Percentiles rank a stretch among this genome's conserved stretches.
Evolutionary conservation across 805 yeast genomes (phyloP).

Genomic region (Nakazawaea ambrosiae): DNA sequence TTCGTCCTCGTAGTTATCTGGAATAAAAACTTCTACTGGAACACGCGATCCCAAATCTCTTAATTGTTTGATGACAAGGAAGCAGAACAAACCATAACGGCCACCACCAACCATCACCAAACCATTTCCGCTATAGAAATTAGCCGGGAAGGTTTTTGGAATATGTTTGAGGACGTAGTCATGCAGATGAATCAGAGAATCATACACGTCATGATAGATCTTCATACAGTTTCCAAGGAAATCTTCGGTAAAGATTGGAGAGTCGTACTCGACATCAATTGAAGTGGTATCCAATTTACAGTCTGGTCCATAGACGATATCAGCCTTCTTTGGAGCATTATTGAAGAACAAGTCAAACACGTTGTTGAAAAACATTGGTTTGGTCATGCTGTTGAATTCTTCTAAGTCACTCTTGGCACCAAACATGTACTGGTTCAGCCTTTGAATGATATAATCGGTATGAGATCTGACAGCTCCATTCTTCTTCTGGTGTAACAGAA

Average conservation of each 20-base stretch:
- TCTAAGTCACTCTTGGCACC: slow-evolving; percentile 3
- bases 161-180: slow-evolving; percentile 1
- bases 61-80: slow-evolving; percentile 43
- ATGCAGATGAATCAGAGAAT: slow-evolving; percentile 6
- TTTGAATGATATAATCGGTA: slow-evolving; percentile 7
- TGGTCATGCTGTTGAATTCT: slow-evolving; percentile 8
- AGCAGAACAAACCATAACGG: slow-evolving; percentile 52
- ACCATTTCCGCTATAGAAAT: slow-evolving; percentile 36
- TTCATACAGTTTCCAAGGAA: slow-evolving; percentile 9
- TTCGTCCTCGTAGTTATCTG: slow-evolving; percentile 32
- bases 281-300: slow-evolving; percentile 12
- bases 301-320: neutral
- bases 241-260: slow-evolving; percentile 6
- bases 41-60: slow-evolving; percentile 39
- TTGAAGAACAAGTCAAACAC: slow-evolving; percentile 6
- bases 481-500: neutral
- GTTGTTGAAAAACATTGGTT: slow-evolving; percentile 9
- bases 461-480: neutral
- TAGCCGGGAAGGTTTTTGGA: slow-evolving; percentile 7
- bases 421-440: slow-evolving; percentile 6
- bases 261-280: slow-evolving; percentile 8
- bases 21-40: slow-evolving; percentile 40
- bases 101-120: slow-evolving; percentile 70
- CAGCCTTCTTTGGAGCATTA: slow-evolving; percentile 6
- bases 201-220: slow-evolving; percentile 8